A percentile compares a stretch with the other conserved stretches of the same genome.
Evolutionary conservation across 129 eudicot species (phyloP).

Genomic region (Flaveria brownii): DNA sequence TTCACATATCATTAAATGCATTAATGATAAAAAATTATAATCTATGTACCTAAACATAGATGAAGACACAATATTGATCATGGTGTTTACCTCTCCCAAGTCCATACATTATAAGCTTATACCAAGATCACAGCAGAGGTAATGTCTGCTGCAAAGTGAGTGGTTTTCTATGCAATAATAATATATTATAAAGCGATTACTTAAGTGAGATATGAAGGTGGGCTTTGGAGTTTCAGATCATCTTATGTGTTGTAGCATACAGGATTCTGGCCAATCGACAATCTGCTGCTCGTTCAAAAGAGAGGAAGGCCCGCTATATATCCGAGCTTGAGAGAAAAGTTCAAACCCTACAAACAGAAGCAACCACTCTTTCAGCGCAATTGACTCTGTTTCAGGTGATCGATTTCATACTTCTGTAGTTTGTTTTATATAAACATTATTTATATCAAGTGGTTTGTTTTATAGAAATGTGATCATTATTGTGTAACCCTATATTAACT

Average conservation of each 20-base stretch:
- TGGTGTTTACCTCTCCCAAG: not conserved
- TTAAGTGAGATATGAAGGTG: not conserved
- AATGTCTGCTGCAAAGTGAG: not conserved
- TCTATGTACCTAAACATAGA: not conserved
- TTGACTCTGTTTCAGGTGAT: slow-evolving; percentile 72
- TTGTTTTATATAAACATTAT: not conserved
- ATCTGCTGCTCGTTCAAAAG: slow-evolving; percentile 96
- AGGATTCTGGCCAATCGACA: slow-evolving; percentile 94
- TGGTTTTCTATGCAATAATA: slow-evolving; percentile 1
- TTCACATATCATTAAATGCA: too few species aligned
- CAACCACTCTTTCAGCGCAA: slow-evolving; percentile 89
- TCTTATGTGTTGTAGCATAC: slow-evolving; percentile 20
- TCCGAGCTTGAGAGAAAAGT: slow-evolving; percentile 88
- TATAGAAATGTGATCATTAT: not conserved
- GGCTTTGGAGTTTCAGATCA: slow-evolving; percentile 2
- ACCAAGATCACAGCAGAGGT: not conserved
- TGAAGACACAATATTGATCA: not conserved
- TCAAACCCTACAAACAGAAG: slow-evolving; percentile 88
- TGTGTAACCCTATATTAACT: not conserved
- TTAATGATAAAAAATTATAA: too few species aligned
- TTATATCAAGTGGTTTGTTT: not conserved
- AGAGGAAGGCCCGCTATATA: slow-evolving; percentile 92
- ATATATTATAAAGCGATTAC: not conserved
- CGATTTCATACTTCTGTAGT: not conserved
- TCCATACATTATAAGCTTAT: not conserved